Conservation (phyloP, 768 basidiomycete genomes). For the Steccherinum ochraceum region DNA sequence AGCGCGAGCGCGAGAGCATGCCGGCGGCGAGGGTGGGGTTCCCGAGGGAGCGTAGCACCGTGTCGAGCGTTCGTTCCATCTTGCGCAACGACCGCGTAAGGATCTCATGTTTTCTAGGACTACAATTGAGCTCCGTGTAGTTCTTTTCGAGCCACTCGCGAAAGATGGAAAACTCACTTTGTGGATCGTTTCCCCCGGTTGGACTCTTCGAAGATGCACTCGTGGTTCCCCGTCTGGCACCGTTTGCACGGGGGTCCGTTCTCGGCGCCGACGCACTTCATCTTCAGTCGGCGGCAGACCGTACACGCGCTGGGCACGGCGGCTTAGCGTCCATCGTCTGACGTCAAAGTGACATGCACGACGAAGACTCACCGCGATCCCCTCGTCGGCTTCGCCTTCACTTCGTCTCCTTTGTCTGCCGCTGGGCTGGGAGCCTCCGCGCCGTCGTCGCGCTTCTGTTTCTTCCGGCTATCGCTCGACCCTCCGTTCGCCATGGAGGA, state of each 20-base stretch:
- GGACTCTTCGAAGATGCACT: constrained; percentile 95
- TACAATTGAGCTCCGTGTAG: constrained; percentile 20
- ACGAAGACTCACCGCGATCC: constrained; percentile 73
- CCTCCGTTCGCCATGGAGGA: constrained; percentile 37
- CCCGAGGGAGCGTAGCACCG: constrained; percentile 82
- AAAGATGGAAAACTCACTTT: constrained; percentile 44
- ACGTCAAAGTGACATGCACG: constrained; percentile 2
- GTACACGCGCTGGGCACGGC: constrained; percentile 74
- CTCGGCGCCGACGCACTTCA: constrained; percentile 90
- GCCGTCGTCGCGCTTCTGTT: constrained; percentile 51
- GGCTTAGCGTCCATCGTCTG: constrained; percentile 12
- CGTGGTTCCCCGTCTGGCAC: constrained; percentile 70
- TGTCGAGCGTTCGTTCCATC: constrained; percentile 92
- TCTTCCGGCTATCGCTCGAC: constrained; percentile 45
- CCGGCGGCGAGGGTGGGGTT: constrained; percentile 75
- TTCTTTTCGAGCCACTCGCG: constrained; percentile 7
- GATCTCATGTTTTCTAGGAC: constrained; percentile 74
- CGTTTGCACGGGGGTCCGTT: constrained; percentile 90
- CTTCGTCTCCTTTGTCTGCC: constrained; percentile 47
- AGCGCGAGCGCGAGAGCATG: constrained; percentile 78
- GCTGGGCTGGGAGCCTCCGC: constrained; percentile 44
- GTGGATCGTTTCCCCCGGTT: constrained; percentile 89
- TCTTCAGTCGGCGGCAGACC: constrained; percentile 86
- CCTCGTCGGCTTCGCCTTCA: constrained; percentile 79
- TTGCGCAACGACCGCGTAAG: constrained; percentile 77